Evolutionary conservation across 306 rosid species (phyloP).

Genomic region (Rosa chinensis): DNA sequence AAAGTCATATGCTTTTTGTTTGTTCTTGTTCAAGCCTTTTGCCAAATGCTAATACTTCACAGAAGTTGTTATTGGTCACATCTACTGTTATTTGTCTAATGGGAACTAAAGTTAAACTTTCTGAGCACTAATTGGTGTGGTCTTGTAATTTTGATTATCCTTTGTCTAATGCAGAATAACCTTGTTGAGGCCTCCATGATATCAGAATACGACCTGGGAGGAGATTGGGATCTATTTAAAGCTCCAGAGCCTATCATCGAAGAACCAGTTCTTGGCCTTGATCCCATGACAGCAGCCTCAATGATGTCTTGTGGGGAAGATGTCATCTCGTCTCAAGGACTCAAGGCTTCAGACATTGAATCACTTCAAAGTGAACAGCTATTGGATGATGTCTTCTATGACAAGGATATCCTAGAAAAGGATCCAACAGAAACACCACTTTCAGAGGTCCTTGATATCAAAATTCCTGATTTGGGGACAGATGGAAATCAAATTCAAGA

Average conservation of each 20-base stretch:
- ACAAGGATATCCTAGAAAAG: constrained; percentile 75
- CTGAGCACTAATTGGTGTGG: neutral
- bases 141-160: constrained; percentile 9
- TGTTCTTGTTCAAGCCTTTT: constrained; percentile 5
- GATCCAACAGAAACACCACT: constrained; percentile 57
- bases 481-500: constrained; percentile 60
- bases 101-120: neutral
- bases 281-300: constrained; percentile 71
- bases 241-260: constrained; percentile 88
- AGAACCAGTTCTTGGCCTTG: constrained; percentile 54
- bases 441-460: constrained; percentile 64
- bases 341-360: constrained; percentile 67
- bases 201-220: constrained; percentile 81
- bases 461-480: constrained; percentile 44
- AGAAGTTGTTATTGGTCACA: neutral
- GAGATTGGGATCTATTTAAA: constrained; percentile 91
- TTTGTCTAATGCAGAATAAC: constrained; percentile 53
- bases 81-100: neutral
- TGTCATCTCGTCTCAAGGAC: constrained; percentile 57
- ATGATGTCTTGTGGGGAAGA: constrained; percentile 80
- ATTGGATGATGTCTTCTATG: constrained; percentile 74
- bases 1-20: constrained; percentile 6
- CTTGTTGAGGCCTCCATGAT: constrained; percentile 55
- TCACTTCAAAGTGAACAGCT: constrained; percentile 83
- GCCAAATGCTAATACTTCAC: neutral